Evolutionary conservation across 306 rosid genomes (phyloP), one percentile per base, ranked within the genome.

Genomic region (Malus fusca): DNA sequence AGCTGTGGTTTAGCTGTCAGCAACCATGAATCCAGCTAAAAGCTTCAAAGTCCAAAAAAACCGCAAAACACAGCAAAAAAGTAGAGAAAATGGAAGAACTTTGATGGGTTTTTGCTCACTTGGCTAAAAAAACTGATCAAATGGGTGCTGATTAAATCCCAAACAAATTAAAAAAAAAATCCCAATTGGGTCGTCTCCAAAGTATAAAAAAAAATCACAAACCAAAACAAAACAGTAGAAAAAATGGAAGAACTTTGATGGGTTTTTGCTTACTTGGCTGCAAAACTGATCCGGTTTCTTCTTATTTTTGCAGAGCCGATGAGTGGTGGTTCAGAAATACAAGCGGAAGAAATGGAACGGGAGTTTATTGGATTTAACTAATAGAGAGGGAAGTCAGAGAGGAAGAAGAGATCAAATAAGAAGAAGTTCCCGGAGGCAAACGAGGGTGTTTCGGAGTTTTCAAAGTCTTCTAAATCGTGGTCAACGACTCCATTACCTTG

Each of bases 391-490:
- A 17, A 17, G 68, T 63, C 68, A 17, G 58, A 44, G 83, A 68
- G 73, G 55, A 48, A 48, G 78, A 82, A 80, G 82, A 9, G 78
- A 83, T 73, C 80, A 87, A 87, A 89, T 59, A 76, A 73, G 37
- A 76, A 73, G 37, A 8, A 75, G 80, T 37, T 71, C 75, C 78
- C 71, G 83, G 78, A 79, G 83, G 21, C 30, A 71, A 71, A 84
- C 31, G 85, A 93, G 86, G 87, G 71, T 79, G 86, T 71, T 89
- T 79, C 88, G 89, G 90, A 87, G 89, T 73, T 83, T 85, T 90
- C 91, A 79, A 86, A 90, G 90, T 83, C 75, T 15, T 84, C 33
- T 48, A 85, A 85, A 84, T 80, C 85, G 73, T 65, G 93, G 97
- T 89, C 96, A 88, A 89, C 78, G 82, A 60, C 84, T 81, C 81